phyloP scores from a whole-genome alignment of 1,284 basidiomycete species.

The Cryptococcus maquisensis region DNA sequence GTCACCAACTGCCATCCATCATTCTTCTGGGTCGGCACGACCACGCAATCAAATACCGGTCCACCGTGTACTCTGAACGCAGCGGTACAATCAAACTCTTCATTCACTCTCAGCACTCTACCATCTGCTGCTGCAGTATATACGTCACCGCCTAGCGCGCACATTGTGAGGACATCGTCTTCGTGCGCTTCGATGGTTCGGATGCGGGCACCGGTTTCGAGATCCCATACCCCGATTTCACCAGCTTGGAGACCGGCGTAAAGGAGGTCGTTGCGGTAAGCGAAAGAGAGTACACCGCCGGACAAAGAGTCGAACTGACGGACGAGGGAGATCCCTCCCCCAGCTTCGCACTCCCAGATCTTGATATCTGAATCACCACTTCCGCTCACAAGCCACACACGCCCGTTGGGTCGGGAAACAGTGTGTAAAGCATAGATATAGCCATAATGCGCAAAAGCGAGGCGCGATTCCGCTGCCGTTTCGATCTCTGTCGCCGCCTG shows the following conservation, averaged over 20 bases:
- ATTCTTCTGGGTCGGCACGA: constrained; percentile 38
- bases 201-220: constrained; percentile 81
- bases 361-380: constrained; percentile 87
- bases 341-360: constrained; percentile 65
- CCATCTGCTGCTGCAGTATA: constrained; percentile 82
- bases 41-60: constrained; percentile 71
- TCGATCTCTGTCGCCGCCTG: constrained; percentile 43
- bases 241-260: constrained; percentile 94
- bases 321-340: constrained; percentile 35
- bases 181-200: constrained; percentile 81
- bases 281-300: constrained; percentile 68
- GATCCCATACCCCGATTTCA: constrained; percentile 83
- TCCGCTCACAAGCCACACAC: constrained; percentile 67
- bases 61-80: constrained; percentile 75
- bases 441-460: constrained; percentile 86
- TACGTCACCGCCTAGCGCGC: constrained; percentile 67
- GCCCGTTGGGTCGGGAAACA: constrained; percentile 44
- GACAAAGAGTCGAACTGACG: constrained; percentile 29
- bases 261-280: constrained; percentile 69
- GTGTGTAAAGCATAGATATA: constrained; percentile 85
- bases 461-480: constrained; percentile 64
- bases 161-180: constrained; percentile 76
- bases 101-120: constrained; percentile 72
- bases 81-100: constrained; percentile 74
- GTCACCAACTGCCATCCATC: constrained; percentile 58